phyloP scores from a whole-genome alignment of 306 rosid species.

The Acacia confusa region DNA sequence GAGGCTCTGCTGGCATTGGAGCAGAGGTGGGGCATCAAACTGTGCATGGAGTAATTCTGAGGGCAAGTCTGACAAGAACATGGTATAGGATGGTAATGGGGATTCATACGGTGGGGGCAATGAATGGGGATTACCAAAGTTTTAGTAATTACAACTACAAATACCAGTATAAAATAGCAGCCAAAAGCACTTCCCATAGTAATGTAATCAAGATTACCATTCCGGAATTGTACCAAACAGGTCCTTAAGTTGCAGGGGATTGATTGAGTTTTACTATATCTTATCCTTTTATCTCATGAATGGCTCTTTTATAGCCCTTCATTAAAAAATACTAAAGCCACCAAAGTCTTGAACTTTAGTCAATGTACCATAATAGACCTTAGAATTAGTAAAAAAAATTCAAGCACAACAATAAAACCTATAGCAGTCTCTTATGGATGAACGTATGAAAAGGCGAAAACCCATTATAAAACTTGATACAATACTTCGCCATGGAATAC shows the following conservation, averaged over 20 bases:
- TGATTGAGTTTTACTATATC: not conserved
- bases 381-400: not conserved
- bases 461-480: not conserved
- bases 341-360: not conserved
- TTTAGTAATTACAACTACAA: not conserved
- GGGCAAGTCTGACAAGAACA: not conserved
- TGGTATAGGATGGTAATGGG: not conserved
- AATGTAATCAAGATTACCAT: not conserved
- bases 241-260: not conserved
- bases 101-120: not conserved
- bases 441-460: not conserved
- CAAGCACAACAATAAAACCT: not conserved
- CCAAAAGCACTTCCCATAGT: not conserved
- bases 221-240: no score
- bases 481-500: slow-evolving; percentile 38
- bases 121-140: not conserved
- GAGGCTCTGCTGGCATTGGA: not conserved
- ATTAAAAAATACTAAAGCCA: not conserved
- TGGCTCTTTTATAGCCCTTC: not conserved
- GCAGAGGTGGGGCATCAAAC: not conserved
- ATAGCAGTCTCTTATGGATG: slow-evolving; percentile 4
- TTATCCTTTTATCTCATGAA: not conserved
- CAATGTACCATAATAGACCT: not conserved
- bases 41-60: not conserved
- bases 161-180: not conserved